Conservation (phyloP, 2,329 filamentous ascomycete genomes). For the Lachnellula hyalina region DNA sequence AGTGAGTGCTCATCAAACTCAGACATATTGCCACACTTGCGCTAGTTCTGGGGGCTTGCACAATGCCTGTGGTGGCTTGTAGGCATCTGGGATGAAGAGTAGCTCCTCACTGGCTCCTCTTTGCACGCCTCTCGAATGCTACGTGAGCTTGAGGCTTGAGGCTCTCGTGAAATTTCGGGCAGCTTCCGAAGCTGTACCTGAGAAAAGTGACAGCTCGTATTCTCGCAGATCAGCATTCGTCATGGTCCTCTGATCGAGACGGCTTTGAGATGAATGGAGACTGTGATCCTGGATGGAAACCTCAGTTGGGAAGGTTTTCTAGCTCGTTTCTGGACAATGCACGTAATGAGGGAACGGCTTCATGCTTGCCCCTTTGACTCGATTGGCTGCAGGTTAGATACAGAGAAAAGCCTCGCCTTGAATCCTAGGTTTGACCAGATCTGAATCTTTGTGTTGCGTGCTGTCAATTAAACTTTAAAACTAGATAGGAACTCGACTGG, state of each 20-base stretch:
- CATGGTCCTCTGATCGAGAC: neutral
- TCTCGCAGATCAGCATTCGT: slow-evolving; percentile 2
- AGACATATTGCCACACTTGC: neutral
- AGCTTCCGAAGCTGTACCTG: slow-evolving; percentile 6
- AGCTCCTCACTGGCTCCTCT: neutral
- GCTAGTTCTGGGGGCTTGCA: neutral
- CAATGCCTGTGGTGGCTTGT: neutral
- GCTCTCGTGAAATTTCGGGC: neutral
- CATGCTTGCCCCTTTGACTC: slow-evolving; percentile 5
- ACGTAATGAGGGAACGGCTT: slow-evolving; percentile 8
- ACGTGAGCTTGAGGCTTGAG: neutral
- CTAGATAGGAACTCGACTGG: slow-evolving; percentile 14
- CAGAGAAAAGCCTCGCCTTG: neutral
- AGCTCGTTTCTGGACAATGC: slow-evolving; percentile 4
- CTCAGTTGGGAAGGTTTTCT: neutral
- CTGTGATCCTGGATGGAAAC: slow-evolving; percentile 7
- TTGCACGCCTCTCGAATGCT: neutral
- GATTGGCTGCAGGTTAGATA: slow-evolving; percentile 1
- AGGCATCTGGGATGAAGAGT: neutral
- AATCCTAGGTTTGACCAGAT: slow-evolving; percentile 9
- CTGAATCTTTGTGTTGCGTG: slow-evolving; percentile 11
- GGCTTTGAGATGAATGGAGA: neutral
- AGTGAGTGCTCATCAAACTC: slow-evolving; percentile 4
- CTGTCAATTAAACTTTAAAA: slow-evolving; percentile 19
- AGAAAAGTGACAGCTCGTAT: slow-evolving; percentile 3